Evolutionary conservation across 352 stramenopile species (phyloP).

Genomic region (Phytophthora idaei): DNA sequence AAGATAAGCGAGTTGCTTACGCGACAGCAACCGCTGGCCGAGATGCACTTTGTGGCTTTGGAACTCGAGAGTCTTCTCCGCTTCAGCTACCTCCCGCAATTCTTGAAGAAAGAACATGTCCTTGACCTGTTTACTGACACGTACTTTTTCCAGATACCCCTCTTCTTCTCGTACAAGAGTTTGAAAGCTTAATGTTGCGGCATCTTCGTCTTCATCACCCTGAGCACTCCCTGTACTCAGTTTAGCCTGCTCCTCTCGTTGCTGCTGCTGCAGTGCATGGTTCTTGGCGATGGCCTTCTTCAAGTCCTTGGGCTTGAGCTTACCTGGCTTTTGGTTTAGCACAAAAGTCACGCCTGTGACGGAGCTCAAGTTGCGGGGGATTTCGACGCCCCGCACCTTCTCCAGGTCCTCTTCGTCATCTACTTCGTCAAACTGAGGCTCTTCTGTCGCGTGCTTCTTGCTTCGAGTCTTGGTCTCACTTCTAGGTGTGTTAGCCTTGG

Average conservation of each 20-base stretch:
- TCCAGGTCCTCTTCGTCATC: conserved; percentile 30
- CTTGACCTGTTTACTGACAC: conserved; percentile 52
- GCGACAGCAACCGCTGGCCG: conserved; percentile 61
- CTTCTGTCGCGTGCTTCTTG: conserved; percentile 9
- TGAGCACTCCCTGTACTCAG: conserved; percentile 20
- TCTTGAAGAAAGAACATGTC: conserved; percentile 89
- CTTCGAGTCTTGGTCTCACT: conserved; percentile 5
- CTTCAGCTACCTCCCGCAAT: conserved; percentile 65
- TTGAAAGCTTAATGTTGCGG: conserved; percentile 49
- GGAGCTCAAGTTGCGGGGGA: conserved; percentile 64
- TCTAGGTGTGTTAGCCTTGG: conserved; percentile 5
- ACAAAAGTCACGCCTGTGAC: conserved; percentile 82
- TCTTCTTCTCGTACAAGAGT: conserved; percentile 63
- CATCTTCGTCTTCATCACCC: conserved; percentile 20
- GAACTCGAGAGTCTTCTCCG: conserved; percentile 87
- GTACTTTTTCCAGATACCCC: conserved; percentile 41
- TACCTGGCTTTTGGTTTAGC: conserved; percentile 88
- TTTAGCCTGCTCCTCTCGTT: conserved; percentile 71
- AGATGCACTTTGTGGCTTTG: conserved; percentile 77
- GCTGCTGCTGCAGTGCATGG: conserved; percentile 60
- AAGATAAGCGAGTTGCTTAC: conserved; percentile 53
- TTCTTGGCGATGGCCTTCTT: conserved; percentile 88
- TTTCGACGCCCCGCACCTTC: conserved; percentile 65
- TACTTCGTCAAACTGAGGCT: conserved; percentile 15
- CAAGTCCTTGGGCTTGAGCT: conserved; percentile 90